Evolutionary conservation across 352 stramenopile genomes (phyloP), one percentile per base, ranked within the genome.

Genomic region (Paralagenidium karlingii): DNA sequence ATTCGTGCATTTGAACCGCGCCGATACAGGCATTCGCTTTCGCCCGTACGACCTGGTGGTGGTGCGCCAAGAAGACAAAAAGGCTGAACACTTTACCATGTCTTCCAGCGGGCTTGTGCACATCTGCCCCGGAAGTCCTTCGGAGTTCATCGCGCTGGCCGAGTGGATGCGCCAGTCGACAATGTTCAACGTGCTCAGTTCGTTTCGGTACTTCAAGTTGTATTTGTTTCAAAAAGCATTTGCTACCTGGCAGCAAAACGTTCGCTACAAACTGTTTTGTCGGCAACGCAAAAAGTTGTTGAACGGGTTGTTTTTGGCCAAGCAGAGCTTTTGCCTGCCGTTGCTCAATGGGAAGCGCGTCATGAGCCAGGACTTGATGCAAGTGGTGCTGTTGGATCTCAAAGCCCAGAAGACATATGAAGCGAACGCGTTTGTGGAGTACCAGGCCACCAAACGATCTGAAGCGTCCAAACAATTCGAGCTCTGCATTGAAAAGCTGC

Each of bases 101-200:
- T 95, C 82, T 0, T 68, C 75, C 1, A 85, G 73, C 39, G 75
- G 78, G 0, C 64, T 91, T 16, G 78, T 89, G 20, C 69, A 85
- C 49, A 69, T 89, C 45, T 74, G 45, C 13, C 50, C 59, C 2
- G 69, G 78, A 1, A 76, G 68, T 42, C 78, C 84, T 8, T 94
- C 82, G 6, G 91, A 97, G 53, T 97, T 96, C 33, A 85, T 95
- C 24, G 70, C 91, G 10, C 64, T 97, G 5, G 69, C 82, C 4
- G 88, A 96, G 46, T 97, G 89, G 89, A 96, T 97, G 80, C 73
- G 88, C 4, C 77, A 96, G 48, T 90, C 74, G 1, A 96, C 85
- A 15, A 78, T 96, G 38, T 97, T 97, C 38, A 96, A 96, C 43
- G 82, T 97, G 20, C 67, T 97, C n/a, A 87, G 78, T 24, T 92